Evolutionary conservation across 2,329 filamentous ascomycete species (phyloP), one percentile per base, ranked within the genome.

Genomic region (Parafenestella ontariensis): DNA sequence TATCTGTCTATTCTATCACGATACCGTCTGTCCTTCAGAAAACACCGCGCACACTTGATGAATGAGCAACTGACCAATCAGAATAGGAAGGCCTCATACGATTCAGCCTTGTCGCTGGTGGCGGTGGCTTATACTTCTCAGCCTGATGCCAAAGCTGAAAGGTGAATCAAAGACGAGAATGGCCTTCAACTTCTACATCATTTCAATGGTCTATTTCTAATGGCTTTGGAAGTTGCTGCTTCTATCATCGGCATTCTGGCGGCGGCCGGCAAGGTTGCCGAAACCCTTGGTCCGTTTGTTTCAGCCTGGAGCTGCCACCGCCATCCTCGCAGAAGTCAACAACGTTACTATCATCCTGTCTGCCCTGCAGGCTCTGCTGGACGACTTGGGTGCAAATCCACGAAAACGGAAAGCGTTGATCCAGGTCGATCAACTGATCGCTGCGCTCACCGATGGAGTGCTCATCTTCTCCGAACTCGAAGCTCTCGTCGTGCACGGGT

Each of bases 391-490:
- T 15, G 21, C 37, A 24, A 6, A 13, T 29, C 28, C 48, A 24
- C 34, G 15, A 28, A 18, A 20, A 15, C 52, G 46, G 17, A 47
- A 20, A 28, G 26, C 45, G 8, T 15, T 56, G 7, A 61, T 62
- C 33, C 56, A 57, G 28, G 18, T 62, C 8, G 50, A 59, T 13
- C 49, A 59, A 17, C 18, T 59, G 9, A 34, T 48, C 21, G 39
- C 39, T 20, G 41, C 48, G 3, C 48, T 61, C n/a, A 55, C 48
- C 3, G 55, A 58, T 51, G 55, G 58, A 3, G 49, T 56, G 2
- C 20, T 61, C 13, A 21, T 61, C n/a, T 61, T 61, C 34, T 50
- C 37, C 0, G 52, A 61, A 11, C 34, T 61, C 2, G 51, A 73
- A 46, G 5, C 55, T 28, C 46, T 70, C 59, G 36, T 70, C 11